These are phyloP conservation scores for Reutealis trisperma DNA, from an alignment of 345 rosid genomes.

Conservation along the genomic window DNA sequence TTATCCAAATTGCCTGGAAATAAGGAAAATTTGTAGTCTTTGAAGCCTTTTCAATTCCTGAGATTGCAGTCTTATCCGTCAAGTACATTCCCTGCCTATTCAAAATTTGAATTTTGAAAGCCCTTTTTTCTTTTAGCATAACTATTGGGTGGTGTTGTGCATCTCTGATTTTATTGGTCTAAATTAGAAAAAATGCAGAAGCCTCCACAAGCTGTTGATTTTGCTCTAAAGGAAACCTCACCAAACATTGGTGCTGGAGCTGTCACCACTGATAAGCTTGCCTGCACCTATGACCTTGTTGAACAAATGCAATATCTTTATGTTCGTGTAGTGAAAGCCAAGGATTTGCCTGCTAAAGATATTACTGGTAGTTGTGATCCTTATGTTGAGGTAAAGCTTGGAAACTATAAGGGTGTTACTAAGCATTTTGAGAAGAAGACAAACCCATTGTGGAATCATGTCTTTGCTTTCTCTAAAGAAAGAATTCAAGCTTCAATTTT, in stretches of 20 bases:
- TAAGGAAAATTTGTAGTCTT: neutral
- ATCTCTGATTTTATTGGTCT: slow-evolving; percentile 6
- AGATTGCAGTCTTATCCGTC: neutral
- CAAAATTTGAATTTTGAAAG: slow-evolving; percentile 16
- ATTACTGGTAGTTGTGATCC: slow-evolving; percentile 35
- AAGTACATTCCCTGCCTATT: slow-evolving; percentile 1
- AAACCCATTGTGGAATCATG: slow-evolving; percentile 38
- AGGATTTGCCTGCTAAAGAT: slow-evolving; percentile 31
- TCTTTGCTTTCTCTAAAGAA: slow-evolving; percentile 36
- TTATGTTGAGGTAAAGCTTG: slow-evolving; percentile 35
- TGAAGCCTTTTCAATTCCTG: neutral
- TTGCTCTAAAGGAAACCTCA: slow-evolving; percentile 40
- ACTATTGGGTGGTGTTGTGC: neutral
- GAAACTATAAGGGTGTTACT: slow-evolving; percentile 35
- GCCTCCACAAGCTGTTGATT: slow-evolving; percentile 28
- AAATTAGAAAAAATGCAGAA: slow-evolving; percentile 30
- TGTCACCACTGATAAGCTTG: slow-evolving; percentile 23
- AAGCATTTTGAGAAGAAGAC: slow-evolving; percentile 35
- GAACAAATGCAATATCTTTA: slow-evolving; percentile 40
- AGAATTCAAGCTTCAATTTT: slow-evolving; percentile 34
- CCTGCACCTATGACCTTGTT: slow-evolving; percentile 40
- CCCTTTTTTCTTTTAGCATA: slow-evolving; percentile 1
- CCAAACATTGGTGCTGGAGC: slow-evolving; percentile 37
- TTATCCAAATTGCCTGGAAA: neutral
- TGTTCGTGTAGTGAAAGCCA: slow-evolving; percentile 37